Evolutionary conservation across 2,329 filamentous ascomycete species (phyloP), one percentile per base, ranked within the genome.

Genomic region (Thermothelomyces thermophilus): DNA sequence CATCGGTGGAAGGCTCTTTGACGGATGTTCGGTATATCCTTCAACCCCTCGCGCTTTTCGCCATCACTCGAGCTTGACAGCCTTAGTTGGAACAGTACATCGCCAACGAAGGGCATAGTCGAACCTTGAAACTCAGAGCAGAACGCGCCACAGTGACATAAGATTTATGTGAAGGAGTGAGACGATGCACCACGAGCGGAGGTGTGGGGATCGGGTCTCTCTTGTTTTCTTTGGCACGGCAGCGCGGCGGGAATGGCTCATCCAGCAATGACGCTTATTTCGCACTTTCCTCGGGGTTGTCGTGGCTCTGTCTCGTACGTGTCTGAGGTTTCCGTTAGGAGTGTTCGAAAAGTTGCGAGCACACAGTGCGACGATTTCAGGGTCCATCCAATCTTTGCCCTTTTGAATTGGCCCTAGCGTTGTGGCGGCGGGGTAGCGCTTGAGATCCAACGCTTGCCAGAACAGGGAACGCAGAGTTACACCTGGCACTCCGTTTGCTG

Each of bases 401-500:
- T 20, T 39, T 51, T 51, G 42, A 42, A 36, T 30, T 30, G 43
- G 30, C 19, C 24, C 43, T 46, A 46, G 42, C 39, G 28, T 28
- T 24, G 48, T 45, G 28, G 42, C 31, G 43, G 43, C 39, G 48
- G 48, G 48, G 41, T 20, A 45, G 31, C 13, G n/a, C 20, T 17
- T 35, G 16, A 41, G 42, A 46, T 42, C 35, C 31, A 26, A 36
- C 31, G 37, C 42, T 47, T 47, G 49, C 40, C 40, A 30, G 39
- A 51, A 47, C 44, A 47, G 49, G 48, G 48, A 51, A 51, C 9
- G n/a, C 31, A 19, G 24, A 34, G 43, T 28, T 36, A 42, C 28
- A 46, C 14, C 19, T n/a, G n/a, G n/a, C n/a, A n/a, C n/a, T n/a
- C n/a, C n/a, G n/a, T n/a, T n/a, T n/a, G n/a, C n/a, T n/a, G n/a